These are phyloP conservation scores for Ulmus americana DNA, from an alignment of 331 rosid genomes.

Conservation along the genomic window DNA sequence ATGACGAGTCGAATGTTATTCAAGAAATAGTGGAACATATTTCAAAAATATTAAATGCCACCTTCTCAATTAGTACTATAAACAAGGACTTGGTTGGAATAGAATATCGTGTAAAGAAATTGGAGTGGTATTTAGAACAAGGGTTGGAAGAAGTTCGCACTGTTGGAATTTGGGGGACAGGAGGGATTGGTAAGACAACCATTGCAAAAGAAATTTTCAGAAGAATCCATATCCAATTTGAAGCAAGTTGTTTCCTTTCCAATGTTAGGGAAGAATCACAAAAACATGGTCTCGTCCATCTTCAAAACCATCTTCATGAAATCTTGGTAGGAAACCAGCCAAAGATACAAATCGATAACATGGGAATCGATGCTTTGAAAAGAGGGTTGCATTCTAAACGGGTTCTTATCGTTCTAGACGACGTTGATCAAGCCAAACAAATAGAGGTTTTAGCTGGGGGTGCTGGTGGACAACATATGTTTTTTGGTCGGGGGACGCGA, in stretches of 20 bases:
- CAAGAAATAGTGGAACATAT: background rate
- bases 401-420: background rate
- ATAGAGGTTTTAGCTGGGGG: background rate
- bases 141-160: background rate
- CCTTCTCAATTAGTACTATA: too few species aligned
- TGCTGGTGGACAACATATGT: background rate
- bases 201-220: background rate
- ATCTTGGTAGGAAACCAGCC: background rate
- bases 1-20: background rate
- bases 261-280: background rate
- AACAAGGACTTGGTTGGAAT: background rate
- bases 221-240: background rate
- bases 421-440: background rate
- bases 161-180: background rate
- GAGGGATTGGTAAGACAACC: slow-evolving; percentile 6
- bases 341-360: too few species aligned
- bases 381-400: background rate
- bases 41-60: background rate
- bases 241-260: background rate
- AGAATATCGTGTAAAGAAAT: background rate
- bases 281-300: background rate
- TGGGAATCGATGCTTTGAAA: too few species aligned
- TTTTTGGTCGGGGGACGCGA: background rate
- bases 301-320: background rate
- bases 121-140: background rate